These are phyloP conservation scores for Boletus sp. DNA, from an alignment of 768 basidiomycete species.

Conservation along the genomic window DNA sequence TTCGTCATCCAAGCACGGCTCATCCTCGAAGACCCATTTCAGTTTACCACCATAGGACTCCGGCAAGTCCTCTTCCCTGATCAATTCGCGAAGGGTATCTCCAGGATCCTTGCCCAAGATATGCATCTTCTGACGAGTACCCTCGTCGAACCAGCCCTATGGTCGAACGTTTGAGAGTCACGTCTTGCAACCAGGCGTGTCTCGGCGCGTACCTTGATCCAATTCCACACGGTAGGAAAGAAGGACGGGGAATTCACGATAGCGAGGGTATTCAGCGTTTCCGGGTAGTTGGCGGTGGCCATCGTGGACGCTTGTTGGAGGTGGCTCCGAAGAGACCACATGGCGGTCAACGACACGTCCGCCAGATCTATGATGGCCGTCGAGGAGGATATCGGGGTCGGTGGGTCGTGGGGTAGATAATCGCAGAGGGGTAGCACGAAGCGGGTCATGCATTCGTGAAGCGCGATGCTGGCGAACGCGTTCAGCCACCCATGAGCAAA, in stretches of 20 bases:
- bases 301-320: slow-evolving; percentile 74
- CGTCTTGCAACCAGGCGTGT: too few relatives aligned
- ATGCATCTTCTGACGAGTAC: slow-evolving; percentile 74
- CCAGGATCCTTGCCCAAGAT: slow-evolving; percentile 65
- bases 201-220: slow-evolving; percentile 61
- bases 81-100: slow-evolving; percentile 48
- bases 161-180: neutral
- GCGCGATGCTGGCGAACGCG: slow-evolving; percentile 45
- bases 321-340: slow-evolving; percentile 71
- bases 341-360: slow-evolving; percentile 53
- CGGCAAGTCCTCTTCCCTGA: slow-evolving; percentile 54
- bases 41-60: slow-evolving; percentile 72
- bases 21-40: slow-evolving; percentile 67
- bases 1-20: slow-evolving; percentile 61
- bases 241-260: slow-evolving; percentile 81
- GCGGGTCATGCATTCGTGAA: slow-evolving; percentile 65
- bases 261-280: slow-evolving; percentile 65
- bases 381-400: slow-evolving; percentile 57
- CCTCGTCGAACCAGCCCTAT: slow-evolving; percentile 81
- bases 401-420: slow-evolving; percentile 51
- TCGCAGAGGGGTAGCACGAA: slow-evolving; percentile 67
- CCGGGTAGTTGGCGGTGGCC: slow-evolving; percentile 80
- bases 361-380: slow-evolving; percentile 75
- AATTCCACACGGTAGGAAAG: slow-evolving; percentile 81
- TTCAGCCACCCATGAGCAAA: neutral